Percentiles rank a stretch among this genome's conserved stretches.
phyloP scores from a whole-genome alignment of 2,329 filamentous ascomycete genomes.

The Colletotrichum sublineola region DNA sequence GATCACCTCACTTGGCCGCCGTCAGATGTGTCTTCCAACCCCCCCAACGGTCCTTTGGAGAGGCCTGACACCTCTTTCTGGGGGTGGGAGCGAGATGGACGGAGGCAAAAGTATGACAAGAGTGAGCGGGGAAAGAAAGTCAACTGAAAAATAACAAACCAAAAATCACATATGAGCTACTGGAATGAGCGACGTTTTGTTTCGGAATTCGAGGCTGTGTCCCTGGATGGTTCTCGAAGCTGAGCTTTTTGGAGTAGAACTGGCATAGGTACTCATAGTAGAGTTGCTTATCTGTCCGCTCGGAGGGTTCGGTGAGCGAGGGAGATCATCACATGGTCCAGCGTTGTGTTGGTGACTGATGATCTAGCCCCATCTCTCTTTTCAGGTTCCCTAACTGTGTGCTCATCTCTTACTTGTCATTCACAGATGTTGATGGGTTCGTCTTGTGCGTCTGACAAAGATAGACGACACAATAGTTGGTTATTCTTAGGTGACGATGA shows the following conservation, averaged over 20 bases:
- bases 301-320: slow-evolving; percentile 3
- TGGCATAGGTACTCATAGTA: background rate
- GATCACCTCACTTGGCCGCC: slow-evolving; percentile 15
- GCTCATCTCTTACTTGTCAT: background rate
- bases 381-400: too few relatives aligned
- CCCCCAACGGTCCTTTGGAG: background rate
- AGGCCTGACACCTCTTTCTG: background rate
- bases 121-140: background rate
- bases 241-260: background rate
- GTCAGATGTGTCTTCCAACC: slow-evolving; percentile 14
- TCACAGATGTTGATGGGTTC: background rate
- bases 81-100: background rate
- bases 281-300: slow-evolving; percentile 1
- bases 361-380: background rate
- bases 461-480: background rate
- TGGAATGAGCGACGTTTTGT: slow-evolving; percentile 17
- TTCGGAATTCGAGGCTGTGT: background rate
- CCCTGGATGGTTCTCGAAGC: background rate
- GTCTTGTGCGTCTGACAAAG: background rate
- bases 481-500: background rate
- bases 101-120: background rate
- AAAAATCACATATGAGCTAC: background rate
- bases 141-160: background rate
- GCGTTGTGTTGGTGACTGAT: slow-evolving; percentile 5
- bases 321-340: slow-evolving; percentile 2